Evolutionary conservation across 1,284 basidiomycete genomes (phyloP), one percentile per base, ranked within the genome.

Genomic region (Ceratobasidium sp.): DNA sequence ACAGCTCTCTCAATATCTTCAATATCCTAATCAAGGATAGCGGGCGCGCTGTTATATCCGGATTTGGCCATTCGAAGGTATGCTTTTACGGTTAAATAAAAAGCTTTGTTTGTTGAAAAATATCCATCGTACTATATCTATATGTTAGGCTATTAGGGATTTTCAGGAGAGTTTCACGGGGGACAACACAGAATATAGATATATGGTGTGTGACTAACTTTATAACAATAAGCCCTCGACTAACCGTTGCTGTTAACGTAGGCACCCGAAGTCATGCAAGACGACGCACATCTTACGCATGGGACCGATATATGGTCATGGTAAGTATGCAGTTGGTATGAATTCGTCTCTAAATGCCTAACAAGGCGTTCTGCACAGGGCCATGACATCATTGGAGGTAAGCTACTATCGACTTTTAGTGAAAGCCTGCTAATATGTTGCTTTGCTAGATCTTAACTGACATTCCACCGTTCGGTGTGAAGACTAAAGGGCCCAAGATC

Each of bases 301-400:
- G 58, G 73, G 6, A 65, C 26, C 31, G 73, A 75, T 45, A 75
- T 75, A 10, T 75, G 73, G 73, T 64, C 61, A 1, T 75, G 73
- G 61, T 75, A 23, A 42, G 73, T 15, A 3, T 8, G 23, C 15
- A 6, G 15, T 26, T 26, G 15, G 15, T 1, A 39, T 20, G 33
- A 11, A 28, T 54, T 39, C 31, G 1, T 11, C 5, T 11, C 15
- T 28, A 10, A 64, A 45, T 1, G 28, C 23, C n/a, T 23, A 51
- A 23, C 17, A 23, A n/a, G 5, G n/a, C n/a, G 7, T 4, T 39
- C 49, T 13, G n/a, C 5, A 54, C 28, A 75, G 71, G 71, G 71
- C 71, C 13, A 75, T 75, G 61, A 75, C 73, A 2, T 33, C 60
- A 4, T 23, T 75, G 13, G 73, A 75, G 45, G 73, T 54, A n/a